Evolutionary conservation across 176 grass and related monocot genomes (phyloP).

Genomic region (Paspalum vaginatum): DNA sequence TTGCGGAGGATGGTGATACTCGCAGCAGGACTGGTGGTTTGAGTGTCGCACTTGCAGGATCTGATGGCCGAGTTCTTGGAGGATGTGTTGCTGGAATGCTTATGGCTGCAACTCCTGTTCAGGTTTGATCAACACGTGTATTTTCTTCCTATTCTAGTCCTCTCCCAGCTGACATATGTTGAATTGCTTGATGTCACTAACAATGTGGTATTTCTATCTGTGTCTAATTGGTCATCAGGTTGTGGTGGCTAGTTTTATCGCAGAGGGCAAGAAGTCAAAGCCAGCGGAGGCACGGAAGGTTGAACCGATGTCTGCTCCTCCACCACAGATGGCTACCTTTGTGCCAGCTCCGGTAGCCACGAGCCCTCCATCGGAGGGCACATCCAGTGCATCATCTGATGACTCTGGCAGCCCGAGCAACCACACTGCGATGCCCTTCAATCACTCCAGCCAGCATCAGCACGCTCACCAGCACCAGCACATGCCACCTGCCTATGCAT

Average conservation of each 20-base stretch:
- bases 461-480: slow-evolving; percentile 58
- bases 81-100: slow-evolving; percentile 97
- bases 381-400: slow-evolving; percentile 70
- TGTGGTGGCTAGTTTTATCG: slow-evolving; percentile 92
- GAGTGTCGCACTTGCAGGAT: slow-evolving; percentile 90
- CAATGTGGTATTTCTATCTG: background rate
- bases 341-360: slow-evolving; percentile 55
- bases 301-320: slow-evolving; percentile 63
- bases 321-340: slow-evolving; percentile 62
- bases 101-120: slow-evolving; percentile 83
- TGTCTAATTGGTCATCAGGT: slow-evolving; percentile 52
- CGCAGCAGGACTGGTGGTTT: slow-evolving; percentile 92
- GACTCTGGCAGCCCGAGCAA: slow-evolving; percentile 79
- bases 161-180: background rate
- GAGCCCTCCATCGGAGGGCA: slow-evolving; percentile 70
- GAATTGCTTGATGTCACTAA: background rate
- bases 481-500: slow-evolving; percentile 62
- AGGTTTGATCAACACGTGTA: slow-evolving; percentile 45
- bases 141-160: background rate
- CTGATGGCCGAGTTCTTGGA: slow-evolving; percentile 93
- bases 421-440: slow-evolving; percentile 54
- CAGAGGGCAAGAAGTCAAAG: slow-evolving; percentile 88
- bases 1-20: slow-evolving; percentile 90
- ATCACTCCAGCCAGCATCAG: slow-evolving; percentile 61
- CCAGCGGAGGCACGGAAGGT: slow-evolving; percentile 66